Percentiles rank a stretch among this genome's conserved stretches.
These are phyloP conservation scores for Hypoxylon sp. DNA, from an alignment of 2,329 filamentous ascomycete genomes.

Conservation along the genomic window DNA sequence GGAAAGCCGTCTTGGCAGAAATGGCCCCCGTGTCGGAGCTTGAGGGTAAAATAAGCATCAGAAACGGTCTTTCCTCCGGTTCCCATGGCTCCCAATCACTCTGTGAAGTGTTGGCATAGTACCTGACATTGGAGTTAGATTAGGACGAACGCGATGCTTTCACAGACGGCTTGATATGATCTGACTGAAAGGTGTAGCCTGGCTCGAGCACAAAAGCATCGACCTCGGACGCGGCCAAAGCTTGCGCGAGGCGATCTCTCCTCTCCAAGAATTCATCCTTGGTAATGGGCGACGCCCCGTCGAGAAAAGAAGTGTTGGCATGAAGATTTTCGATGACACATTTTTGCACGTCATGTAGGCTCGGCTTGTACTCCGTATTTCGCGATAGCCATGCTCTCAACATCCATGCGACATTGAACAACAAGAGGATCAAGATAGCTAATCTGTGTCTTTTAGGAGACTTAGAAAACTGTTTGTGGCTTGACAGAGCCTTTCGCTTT, in stretches of 20 bases:
- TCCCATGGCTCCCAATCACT: slow-evolving; percentile 75
- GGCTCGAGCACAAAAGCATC: slow-evolving; percentile 75
- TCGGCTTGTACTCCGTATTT: slow-evolving; percentile 1
- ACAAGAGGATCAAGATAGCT: background rate
- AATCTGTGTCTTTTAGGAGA: slow-evolving; percentile 1
- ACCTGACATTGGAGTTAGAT: slow-evolving; percentile 46
- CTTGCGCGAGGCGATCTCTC: slow-evolving; percentile 69
- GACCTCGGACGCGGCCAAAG: slow-evolving; percentile 64
- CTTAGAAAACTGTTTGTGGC: background rate
- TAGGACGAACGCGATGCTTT: background rate
- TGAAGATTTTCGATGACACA: slow-evolving; percentile 69
- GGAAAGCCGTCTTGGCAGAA: slow-evolving; percentile 69
- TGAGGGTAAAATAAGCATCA: slow-evolving; percentile 71
- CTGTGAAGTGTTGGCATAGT: slow-evolving; percentile 74
- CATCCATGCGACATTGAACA: slow-evolving; percentile 19
- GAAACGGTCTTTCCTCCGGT: slow-evolving; percentile 73
- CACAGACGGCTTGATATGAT: background rate
- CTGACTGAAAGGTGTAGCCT: slow-evolving; percentile 73
- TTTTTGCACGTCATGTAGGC: slow-evolving; percentile 44
- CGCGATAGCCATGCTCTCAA: slow-evolving; percentile 11
- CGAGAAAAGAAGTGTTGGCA: slow-evolving; percentile 66
- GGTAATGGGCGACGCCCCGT: slow-evolving; percentile 63
- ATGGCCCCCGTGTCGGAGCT: slow-evolving; percentile 58
- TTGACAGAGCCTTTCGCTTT: slow-evolving; percentile 1
- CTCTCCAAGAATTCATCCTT: slow-evolving; percentile 68